phyloP scores from a whole-genome alignment of 108 stramenopile genomes.

The Discostella pseudostelligera region DNA sequence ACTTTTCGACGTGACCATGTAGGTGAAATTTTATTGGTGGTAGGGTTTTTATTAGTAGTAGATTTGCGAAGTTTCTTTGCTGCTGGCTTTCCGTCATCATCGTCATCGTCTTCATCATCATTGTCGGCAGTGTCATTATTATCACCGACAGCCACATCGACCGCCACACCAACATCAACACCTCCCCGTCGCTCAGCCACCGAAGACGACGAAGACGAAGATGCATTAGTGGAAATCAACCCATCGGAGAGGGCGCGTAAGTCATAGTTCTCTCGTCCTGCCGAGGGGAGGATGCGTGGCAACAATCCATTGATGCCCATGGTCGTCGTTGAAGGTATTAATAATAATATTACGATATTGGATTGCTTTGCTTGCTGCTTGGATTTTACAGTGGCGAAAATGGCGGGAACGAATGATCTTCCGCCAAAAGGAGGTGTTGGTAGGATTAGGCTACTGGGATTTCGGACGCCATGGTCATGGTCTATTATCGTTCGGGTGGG shows the following conservation, averaged over 20 bases:
- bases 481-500: too few species aligned
- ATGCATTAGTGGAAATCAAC: slow-evolving; percentile 8
- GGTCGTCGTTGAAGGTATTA: too few species aligned
- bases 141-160: not conserved
- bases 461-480: too few species aligned
- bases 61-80: slow-evolving; percentile 7
- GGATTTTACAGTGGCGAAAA: too few species aligned
- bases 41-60: slow-evolving; percentile 9
- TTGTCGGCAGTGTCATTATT: not conserved
- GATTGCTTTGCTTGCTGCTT: too few species aligned
- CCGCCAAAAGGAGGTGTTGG: too few species aligned
- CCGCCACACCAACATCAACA: too few species aligned
- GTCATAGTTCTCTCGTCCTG: slow-evolving; percentile 53
- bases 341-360: too few species aligned
- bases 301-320: slow-evolving; percentile 67
- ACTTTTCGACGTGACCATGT: slow-evolving; percentile 41
- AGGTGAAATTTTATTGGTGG: not conserved
- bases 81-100: slow-evolving; percentile 2
- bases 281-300: slow-evolving; percentile 52
- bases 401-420: too few species aligned
- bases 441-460: too few species aligned
- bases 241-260: slow-evolving; percentile 39
- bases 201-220: slow-evolving; percentile 12
- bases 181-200: too few species aligned
- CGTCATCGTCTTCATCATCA: slow-evolving; percentile 17